Base-by-base conservation (phyloP, 257 asterid species). In the Solanum arcanum region DNA sequence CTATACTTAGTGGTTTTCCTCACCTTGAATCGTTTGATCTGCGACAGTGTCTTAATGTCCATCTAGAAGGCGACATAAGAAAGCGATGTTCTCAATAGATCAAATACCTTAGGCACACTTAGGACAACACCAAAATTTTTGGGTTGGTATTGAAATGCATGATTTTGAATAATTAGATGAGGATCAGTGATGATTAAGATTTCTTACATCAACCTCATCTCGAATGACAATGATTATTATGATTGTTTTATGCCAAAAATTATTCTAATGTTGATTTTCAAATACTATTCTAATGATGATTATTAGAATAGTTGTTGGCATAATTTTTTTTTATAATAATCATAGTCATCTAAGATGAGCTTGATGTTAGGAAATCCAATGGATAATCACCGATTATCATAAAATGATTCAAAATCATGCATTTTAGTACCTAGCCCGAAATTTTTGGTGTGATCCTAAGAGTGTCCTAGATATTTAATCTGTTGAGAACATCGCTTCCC, bases 21-120 rank as follows among this genome's bases (percentile, higher is more conserved):
- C 83, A 72, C 52, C 93, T 94, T 76, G 93, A 94, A 76, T 91
- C 94, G 49, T 91, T 94, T 56, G 92, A 91, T 89, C 31, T 94
- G 9, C 85, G 93, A 20, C 85, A 16, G 14, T 94, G 94, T 86
- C 85, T 56, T 21, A 46, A 37, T 39, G 87, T 92, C 64, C 46
- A 91, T 64, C 89, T 89, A 77, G 44, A 35, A 13, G 91, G 91
- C 39, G 90, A 90, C 62, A 6, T 91, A 41, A 90, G 92, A 56
- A 91, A 87, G 66, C 82, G 86, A 87, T 89, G 92, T 77, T 56
- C 70, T 33, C 82, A 73, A 80, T 91, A 88, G 84, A 80, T 92
- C 46, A 92, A 92, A 88, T 35, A 35, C 33, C 47, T 91, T 72
- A 87, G 84, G 83, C 64, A 20, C 81, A 90, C 93, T 7, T 11